A percentile compares a stretch with the other conserved stretches of the same genome.
Conservation (phyloP, 169 alveolate genomes). For the Plasmodium gaboni region DNA sequence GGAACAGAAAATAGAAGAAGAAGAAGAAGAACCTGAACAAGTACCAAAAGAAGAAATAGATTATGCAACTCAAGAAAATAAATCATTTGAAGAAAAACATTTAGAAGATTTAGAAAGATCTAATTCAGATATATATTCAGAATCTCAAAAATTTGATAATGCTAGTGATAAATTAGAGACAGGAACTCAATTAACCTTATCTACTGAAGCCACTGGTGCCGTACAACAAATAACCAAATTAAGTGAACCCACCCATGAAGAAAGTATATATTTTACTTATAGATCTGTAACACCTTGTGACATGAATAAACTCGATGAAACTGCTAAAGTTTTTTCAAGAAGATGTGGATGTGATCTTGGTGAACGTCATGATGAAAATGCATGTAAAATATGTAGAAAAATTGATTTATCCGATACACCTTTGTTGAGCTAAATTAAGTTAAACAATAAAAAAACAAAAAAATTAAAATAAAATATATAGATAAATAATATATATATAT, state of each 20-base stretch:
- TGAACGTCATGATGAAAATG: slow-evolving; percentile 84
- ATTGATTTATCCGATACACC: slow-evolving; percentile 86
- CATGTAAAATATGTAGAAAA: slow-evolving; percentile 81
- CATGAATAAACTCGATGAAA: slow-evolving; percentile 82
- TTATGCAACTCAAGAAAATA: slow-evolving; percentile 67
- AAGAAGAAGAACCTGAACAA: slow-evolving; percentile 73
- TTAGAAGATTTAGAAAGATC: slow-evolving; percentile 69
- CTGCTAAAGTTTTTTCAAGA: slow-evolving; percentile 81
- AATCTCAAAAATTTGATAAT: slow-evolving; percentile 61
- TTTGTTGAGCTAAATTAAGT: slow-evolving; percentile 74
- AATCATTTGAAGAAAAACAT: slow-evolving; percentile 60
- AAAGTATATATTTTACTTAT: slow-evolving; percentile 53
- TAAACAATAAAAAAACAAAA: background rate
- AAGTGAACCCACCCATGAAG: slow-evolving; percentile 77
- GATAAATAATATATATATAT: background rate
- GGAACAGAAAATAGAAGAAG: slow-evolving; percentile 12
- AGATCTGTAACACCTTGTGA: slow-evolving; percentile 83
- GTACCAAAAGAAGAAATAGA: slow-evolving; percentile 73
- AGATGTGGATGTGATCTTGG: slow-evolving; percentile 86
- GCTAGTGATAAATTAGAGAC: slow-evolving; percentile 71
- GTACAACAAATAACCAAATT: slow-evolving; percentile 76
- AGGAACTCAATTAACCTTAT: slow-evolving; percentile 72
- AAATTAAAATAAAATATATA: background rate
- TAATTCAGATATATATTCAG: slow-evolving; percentile 68
- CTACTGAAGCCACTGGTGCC: slow-evolving; percentile 76